Base-by-base conservation (phyloP, 176 grass and related monocot species). In the Carex cristatella region DNA sequence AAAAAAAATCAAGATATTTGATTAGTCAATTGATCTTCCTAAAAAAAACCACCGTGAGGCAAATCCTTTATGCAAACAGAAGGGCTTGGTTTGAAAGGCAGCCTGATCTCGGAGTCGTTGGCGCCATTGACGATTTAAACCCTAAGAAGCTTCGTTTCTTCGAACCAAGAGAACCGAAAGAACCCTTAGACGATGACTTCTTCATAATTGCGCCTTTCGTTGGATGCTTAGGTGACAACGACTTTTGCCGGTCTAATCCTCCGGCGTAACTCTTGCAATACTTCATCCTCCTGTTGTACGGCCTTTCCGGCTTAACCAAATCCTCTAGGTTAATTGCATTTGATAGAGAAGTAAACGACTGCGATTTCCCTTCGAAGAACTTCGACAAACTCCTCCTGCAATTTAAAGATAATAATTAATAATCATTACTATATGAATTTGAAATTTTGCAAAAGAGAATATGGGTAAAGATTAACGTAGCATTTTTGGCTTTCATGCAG, bases 341-440 rank as follows among this genome's bases (percentile, higher is more conserved):
- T 30, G 85, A 86, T 10, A 94, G 80, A 76, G 89, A 94, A 18
- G 87, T 88, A 66, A 94, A 94, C 42, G 92, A 94, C 85, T 91
- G 89, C 46, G 89, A 94, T 86, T 86, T 94, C 72, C 92, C 92
- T 90, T 91, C 79, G 79, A 94, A 94, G 89, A 94, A 94, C 59
- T 72, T 57, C 10, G 92, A 94, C 58, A 94, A 55, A 8, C 92
- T 85, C 23, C 89, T 69, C 92, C 92, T 94, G 86, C 69, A 81
- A 62, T 82, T 18, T 18, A 19, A 16, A n/a, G 71, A 86, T 28
- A 46, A 33, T 58, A 4, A 54, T 82, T 23, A 23, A 12, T 14
- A 68, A 9, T 5, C 0, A 13, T 64, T 42, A 53, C 11, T 35
- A 32, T 68, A 54, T 33, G 28, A 32, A 28, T 10, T 64, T 54